Conservation (phyloP, 2,329 filamentous ascomycete species). For the Sporothrix inflata region DNA sequence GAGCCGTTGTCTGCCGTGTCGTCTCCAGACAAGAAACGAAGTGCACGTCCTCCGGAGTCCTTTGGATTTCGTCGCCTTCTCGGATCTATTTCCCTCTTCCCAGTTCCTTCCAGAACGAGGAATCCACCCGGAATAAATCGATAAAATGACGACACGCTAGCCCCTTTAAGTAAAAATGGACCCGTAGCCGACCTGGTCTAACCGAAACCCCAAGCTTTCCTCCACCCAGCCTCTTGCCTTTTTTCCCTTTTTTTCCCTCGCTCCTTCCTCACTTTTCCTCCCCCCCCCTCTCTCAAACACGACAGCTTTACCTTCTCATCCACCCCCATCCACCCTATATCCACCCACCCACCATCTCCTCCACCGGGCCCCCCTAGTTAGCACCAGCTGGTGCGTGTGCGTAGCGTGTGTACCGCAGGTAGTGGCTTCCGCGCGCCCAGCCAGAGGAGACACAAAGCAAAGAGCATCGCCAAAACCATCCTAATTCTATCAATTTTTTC, state of each 20-base stretch:
- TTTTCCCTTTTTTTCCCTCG: slow-evolving; percentile 14
- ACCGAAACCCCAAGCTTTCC: slow-evolving; percentile 27
- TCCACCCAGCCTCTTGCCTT: slow-evolving; percentile 29
- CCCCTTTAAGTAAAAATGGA: not conserved
- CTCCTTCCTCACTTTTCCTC: slow-evolving; percentile 6
- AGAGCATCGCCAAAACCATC: slow-evolving; percentile 30
- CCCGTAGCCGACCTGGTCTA: slow-evolving; percentile 23
- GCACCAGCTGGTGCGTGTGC: slow-evolving; percentile 15
- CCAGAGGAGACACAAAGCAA: slow-evolving; percentile 24
- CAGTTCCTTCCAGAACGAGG: slow-evolving; percentile 7
- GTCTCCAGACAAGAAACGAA: slow-evolving; percentile 11
- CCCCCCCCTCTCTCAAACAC: slow-evolving; percentile 31
- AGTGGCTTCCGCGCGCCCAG: slow-evolving; percentile 27
- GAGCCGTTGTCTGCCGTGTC: not conserved
- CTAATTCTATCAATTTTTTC: slow-evolving; percentile 25
- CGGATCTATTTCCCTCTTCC: slow-evolving; percentile 23
- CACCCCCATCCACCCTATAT: slow-evolving; percentile 24
- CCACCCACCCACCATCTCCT: slow-evolving; percentile 23
- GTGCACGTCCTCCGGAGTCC: not conserved
- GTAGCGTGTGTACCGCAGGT: slow-evolving; percentile 24
- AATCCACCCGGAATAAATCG: slow-evolving; percentile 21
- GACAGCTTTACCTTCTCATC: slow-evolving; percentile 29
- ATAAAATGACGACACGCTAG: slow-evolving; percentile 27
- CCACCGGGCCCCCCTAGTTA: slow-evolving; percentile 26
- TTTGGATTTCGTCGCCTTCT: slow-evolving; percentile 13